Base-by-base conservation (phyloP, 1,284 basidiomycete genomes). In the Mycosarcoma maydis region DNA sequence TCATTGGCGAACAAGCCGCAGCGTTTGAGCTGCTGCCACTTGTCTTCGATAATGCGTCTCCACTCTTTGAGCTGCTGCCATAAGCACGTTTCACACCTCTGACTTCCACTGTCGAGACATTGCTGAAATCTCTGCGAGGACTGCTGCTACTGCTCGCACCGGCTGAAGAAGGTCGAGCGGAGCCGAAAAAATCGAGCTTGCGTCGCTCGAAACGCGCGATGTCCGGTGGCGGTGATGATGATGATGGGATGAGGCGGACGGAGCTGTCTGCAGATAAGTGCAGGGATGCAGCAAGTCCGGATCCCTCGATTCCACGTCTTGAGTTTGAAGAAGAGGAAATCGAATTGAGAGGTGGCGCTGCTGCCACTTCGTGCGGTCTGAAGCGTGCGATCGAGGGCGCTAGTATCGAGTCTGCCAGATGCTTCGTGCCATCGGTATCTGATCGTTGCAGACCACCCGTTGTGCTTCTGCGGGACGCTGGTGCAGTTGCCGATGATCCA, bases 161-260 rank as follows among this genome's bases (percentile, higher is more conserved):
- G 8, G 13, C n/a, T 16, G 30, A 19, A 2, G 46, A 22, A 42
- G 47, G 24, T 26, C 27, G 19, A 11, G 37, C n/a, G 11, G 43
- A 39, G 37, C 60, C 56, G 29, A 70, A 70, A 33, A 70, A 70
- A 56, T 70, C 39, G 19, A 70, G 19, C 29, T 56, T 64, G 17
- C 48, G 51, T 22, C 60, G 39, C 34, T 60, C 58, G 7, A 20
- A 17, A 8, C 51, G 40, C 3, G 58, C 49, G 11, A 58, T 42
- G 44, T 68, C 58, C 4, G 58, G 53, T 27, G 65, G 58, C 27
- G 65, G 57, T 4, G 58, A 51, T 19, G 42, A 42, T 20, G 50
- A 23, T 17, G 32, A n/a, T 38, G 23, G 29, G n/a, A n/a, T n/a
- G n/a, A n/a, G n/a, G 14, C 37, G 38, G 14, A 4, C 23, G 6